Evolutionary conservation across 164 flowering plant genomes (phyloP).

Genomic region (Cinnamomum micranthum): DNA sequence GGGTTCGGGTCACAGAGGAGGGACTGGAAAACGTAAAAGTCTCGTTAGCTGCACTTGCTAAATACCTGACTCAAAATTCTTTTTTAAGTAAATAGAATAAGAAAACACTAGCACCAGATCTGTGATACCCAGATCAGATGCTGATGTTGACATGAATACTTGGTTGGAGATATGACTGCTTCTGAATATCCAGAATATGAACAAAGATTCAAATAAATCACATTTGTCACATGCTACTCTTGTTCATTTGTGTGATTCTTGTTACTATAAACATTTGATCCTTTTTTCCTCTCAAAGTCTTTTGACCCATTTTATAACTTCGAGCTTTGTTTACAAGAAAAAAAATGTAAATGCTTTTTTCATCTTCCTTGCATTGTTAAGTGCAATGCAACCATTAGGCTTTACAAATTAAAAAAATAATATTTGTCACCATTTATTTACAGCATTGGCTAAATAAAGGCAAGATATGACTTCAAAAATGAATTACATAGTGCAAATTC

Average conservation of each 20-base stretch:
- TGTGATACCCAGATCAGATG: background rate
- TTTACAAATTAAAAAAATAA: background rate
- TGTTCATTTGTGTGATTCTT: background rate
- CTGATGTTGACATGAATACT: too few species aligned
- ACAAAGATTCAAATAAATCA: background rate
- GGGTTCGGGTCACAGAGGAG: slow-evolving; percentile 90
- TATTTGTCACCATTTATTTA: too few species aligned
- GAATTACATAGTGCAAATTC: too few species aligned
- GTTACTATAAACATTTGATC: background rate
- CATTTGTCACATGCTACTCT: background rate
- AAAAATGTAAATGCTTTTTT: too few species aligned
- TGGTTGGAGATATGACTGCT: too few species aligned
- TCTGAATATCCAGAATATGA: background rate
- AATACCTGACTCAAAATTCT: background rate
- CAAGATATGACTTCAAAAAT: too few species aligned
- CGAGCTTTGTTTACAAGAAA: too few species aligned
- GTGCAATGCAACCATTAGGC: background rate
- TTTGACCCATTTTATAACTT: background rate
- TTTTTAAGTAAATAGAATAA: too few species aligned
- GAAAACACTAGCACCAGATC: background rate
- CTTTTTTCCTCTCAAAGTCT: background rate
- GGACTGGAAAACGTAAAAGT: slow-evolving; percentile 41
- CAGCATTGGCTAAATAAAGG: too few species aligned
- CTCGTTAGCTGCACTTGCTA: background rate
- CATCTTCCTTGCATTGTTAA: too few species aligned